Base-by-base conservation (phyloP, 1,284 basidiomycete genomes). In the Schizopora paradoxa region DNA sequence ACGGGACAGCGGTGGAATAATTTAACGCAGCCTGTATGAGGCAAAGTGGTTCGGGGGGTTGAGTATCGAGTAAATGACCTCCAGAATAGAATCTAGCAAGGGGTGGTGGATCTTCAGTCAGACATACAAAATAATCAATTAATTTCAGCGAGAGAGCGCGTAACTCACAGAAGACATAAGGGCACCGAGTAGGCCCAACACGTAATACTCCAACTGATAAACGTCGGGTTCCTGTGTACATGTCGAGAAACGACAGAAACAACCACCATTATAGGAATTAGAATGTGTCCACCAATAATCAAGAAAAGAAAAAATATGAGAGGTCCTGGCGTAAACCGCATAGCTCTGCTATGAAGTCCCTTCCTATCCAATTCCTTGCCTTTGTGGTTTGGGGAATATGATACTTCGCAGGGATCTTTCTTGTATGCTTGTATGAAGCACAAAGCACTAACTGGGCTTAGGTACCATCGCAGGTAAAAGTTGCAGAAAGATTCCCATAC, bases 221-320 rank as follows among this genome's bases (percentile, higher is more conserved):
- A 40, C 44, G 46, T 38, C 3, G 48, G 40, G 25, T 46, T 43
- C n/a, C 33, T 34, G 21, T 25, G 38, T 18, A 50, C 1, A 5
- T 43, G 39, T 14, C 31, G 41, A 1, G 32, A 11, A 18, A 36
- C 2, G 14, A 36, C 37, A 4, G 46, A 27, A 23, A 44, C 46
- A 5, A 46, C 14, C n/a, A 50, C 43, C 6, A 50, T 33, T 19
- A 38, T 10, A 6, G 48, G 48, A 14, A 50, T 28, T 6, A 43
- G 43, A 21, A 46, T 16, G 5, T 50, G 48, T 13, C 48, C 48
- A 6, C 48, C 48, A 23, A 50, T 13, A 16, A 50, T 50, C 31
- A 46, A 44, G 8, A 50, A 38, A 6, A 42, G 23, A 36, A 50
- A 50, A 35, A 50, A 50, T 11, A 42, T 37, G 6, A 43, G 27